Evolutionary conservation across 371 early-diverging fungal species (phyloP).

Genomic region (Coemansia sp.): DNA sequence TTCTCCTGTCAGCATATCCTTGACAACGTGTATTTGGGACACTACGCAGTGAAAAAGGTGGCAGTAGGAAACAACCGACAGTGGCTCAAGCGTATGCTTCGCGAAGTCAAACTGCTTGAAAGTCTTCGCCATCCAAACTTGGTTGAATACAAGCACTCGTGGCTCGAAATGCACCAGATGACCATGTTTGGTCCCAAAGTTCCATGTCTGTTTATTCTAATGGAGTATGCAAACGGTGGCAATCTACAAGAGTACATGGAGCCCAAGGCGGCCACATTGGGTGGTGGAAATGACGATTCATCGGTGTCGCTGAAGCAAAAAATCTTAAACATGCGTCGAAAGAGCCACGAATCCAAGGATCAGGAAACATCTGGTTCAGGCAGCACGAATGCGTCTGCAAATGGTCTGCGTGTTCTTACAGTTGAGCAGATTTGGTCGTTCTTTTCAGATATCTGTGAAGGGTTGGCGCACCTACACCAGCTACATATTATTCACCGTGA

Average conservation of each 20-base stretch:
- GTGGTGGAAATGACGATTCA: neutral
- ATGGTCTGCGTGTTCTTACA: slow-evolving; percentile 55
- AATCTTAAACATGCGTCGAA: slow-evolving; percentile 44
- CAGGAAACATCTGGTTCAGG: neutral
- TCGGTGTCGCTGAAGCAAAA: slow-evolving; percentile 31
- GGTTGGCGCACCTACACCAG: slow-evolving; percentile 82
- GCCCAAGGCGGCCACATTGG: slow-evolving; percentile 18
- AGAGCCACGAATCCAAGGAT: slow-evolving; percentile 5
- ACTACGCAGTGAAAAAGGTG: slow-evolving; percentile 92
- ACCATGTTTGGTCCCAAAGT: slow-evolving; percentile 86
- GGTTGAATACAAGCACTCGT: slow-evolving; percentile 90
- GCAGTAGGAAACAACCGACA: slow-evolving; percentile 87
- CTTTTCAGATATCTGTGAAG: slow-evolving; percentile 85
- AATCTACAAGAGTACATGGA: slow-evolving; percentile 90
- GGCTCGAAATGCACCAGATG: slow-evolving; percentile 82
- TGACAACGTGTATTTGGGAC: slow-evolving; percentile 76
- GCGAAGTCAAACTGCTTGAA: slow-evolving; percentile 90
- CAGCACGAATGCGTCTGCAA: neutral
- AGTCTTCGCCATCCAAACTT: slow-evolving; percentile 86
- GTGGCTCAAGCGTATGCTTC: slow-evolving; percentile 92
- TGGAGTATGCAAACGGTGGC: slow-evolving; percentile 97
- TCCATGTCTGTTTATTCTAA: slow-evolving; percentile 92
- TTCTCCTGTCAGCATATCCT: slow-evolving; percentile 86
- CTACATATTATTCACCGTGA: slow-evolving; percentile 86
- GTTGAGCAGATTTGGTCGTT: slow-evolving; percentile 75